These are phyloP conservation scores for Tolypocladium pustulatum DNA, from an alignment of 2,329 filamentous ascomycete species.

Conservation along the genomic window DNA sequence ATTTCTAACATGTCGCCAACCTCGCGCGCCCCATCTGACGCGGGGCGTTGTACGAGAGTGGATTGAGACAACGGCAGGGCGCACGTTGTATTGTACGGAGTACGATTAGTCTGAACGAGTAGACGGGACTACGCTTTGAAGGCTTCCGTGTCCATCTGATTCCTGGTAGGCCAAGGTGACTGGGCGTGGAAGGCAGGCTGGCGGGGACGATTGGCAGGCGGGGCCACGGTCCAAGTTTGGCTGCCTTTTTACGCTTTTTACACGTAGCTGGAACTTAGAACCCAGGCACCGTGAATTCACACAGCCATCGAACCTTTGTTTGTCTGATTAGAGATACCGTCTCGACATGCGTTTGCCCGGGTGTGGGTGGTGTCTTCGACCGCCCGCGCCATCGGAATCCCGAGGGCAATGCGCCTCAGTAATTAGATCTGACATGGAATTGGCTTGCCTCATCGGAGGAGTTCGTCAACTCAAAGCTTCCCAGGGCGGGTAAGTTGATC, in stretches of 20 bases:
- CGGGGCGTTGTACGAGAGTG: neutral
- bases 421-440: neutral
- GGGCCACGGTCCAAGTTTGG: no score
- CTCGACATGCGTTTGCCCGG: neutral
- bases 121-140: no score
- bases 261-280: no score
- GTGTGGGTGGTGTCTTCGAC: neutral
- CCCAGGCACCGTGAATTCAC: no score
- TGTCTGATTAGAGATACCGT: no score
- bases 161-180: no score
- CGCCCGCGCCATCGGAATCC: neutral
- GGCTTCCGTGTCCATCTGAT: neutral
- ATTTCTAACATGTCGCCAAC: neutral
- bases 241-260: no score
- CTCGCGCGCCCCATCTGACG: neutral
- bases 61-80: neutral
- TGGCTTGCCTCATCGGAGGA: no score
- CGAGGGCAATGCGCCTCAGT: neutral
- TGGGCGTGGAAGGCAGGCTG: no score
- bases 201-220: no score
- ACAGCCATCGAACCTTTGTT: no score
- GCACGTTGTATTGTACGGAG: neutral
- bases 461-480: neutral
- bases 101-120: no score
- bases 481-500: neutral